Evolutionary conservation across 495 filamentous ascomycete species (phyloP).

Genomic region (Elasticomyces elasticus): DNA sequence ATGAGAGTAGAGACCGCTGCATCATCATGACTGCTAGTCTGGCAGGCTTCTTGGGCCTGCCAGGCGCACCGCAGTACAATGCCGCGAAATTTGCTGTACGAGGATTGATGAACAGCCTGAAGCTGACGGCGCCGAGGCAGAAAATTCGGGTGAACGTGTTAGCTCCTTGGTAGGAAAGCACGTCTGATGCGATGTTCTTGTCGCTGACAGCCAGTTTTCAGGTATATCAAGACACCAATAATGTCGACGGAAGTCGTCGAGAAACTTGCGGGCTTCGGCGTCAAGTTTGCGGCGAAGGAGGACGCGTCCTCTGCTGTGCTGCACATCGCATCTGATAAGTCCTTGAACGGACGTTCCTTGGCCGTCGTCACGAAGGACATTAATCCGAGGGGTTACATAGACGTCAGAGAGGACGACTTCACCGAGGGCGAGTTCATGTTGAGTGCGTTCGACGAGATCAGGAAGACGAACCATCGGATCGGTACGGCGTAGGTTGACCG

Average conservation of each 20-base stretch:
- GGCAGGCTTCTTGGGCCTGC: slow-evolving; percentile 10
- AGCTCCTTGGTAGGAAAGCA: slow-evolving; percentile 6
- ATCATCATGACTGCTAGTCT: slow-evolving; percentile 10
- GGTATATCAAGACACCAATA: slow-evolving; percentile 8
- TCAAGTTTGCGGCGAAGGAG: slow-evolving; percentile 7
- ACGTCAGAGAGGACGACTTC: neutral
- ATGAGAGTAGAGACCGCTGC: neutral
- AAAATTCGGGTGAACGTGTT: slow-evolving; percentile 7
- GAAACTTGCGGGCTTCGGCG: neutral
- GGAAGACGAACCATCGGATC: neutral
- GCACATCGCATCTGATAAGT: slow-evolving; percentile 9
- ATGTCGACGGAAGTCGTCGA: slow-evolving; percentile 1
- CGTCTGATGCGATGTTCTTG: neutral
- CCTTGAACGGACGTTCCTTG: slow-evolving; percentile 5
- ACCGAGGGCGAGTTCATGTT: neutral
- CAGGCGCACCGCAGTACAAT: slow-evolving; percentile 10
- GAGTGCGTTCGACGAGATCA: neutral
- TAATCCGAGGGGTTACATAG: slow-evolving; percentile 3
- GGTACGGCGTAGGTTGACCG: neutral
- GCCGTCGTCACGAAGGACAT: neutral
- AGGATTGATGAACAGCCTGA: slow-evolving; percentile 10
- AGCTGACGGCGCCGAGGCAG: neutral
- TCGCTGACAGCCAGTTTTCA: neutral
- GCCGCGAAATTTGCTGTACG: slow-evolving; percentile 13
- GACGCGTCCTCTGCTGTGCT: slow-evolving; percentile 8